Evolutionary conservation across 805 yeast genomes (phyloP).

Genomic region (Wickerhamiella australiensis): DNA sequence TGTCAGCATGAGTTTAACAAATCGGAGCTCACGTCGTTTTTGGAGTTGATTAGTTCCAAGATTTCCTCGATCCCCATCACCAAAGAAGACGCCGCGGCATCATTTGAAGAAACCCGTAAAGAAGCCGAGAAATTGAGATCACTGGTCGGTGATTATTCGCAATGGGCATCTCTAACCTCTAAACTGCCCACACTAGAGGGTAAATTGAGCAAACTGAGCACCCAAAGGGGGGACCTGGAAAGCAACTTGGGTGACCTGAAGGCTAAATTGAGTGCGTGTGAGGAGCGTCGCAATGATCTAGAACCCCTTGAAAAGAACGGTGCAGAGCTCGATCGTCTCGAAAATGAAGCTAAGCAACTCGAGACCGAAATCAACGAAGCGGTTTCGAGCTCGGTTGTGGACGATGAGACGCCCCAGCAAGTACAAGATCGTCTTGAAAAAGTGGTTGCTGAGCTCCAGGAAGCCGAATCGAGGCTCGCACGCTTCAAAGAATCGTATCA

Average conservation of each 20-base stretch:
- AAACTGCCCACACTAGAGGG: background rate
- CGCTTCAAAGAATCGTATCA: background rate
- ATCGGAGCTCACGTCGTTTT: constrained; percentile 20
- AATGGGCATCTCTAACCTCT: constrained; percentile 6
- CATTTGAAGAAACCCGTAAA: constrained; percentile 18
- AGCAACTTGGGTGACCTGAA: background rate
- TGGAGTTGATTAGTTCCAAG: constrained; percentile 24
- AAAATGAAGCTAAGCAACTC: background rate
- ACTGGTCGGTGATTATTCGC: constrained; percentile 4
- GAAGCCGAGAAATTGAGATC: constrained; percentile 14
- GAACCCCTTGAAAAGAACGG: background rate
- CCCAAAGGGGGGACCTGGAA: background rate
- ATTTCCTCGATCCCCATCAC: constrained; percentile 28
- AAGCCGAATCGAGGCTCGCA: constrained; percentile 9
- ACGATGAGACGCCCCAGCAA: constrained; percentile 10
- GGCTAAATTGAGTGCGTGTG: background rate
- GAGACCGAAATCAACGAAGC: constrained; percentile 1
- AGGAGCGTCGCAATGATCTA: background rate
- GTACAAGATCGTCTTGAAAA: constrained; percentile 16
- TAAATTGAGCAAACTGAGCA: background rate
- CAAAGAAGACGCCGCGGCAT: constrained; percentile 29
- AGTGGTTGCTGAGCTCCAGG: constrained; percentile 5
- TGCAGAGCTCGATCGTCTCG: background rate
- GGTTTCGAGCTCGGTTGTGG: background rate
- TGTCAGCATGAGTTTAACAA: constrained; percentile 56